These are phyloP conservation scores for Metschnikowia koreensis DNA, from an alignment of 805 yeast species.

Conservation along the genomic window DNA sequence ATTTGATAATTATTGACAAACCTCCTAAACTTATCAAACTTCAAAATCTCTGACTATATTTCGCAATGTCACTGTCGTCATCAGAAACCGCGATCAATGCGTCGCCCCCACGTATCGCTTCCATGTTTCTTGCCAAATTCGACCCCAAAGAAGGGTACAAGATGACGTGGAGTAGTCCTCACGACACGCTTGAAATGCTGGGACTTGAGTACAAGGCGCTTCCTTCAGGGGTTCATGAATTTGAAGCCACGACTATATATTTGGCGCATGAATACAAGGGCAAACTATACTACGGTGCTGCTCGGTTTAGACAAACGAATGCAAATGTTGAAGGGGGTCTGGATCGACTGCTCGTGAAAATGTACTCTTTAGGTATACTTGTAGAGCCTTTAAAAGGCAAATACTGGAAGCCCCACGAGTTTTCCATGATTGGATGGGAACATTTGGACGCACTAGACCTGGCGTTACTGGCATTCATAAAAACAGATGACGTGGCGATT, in stretches of 20 bases:
- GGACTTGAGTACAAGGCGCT: conserved; percentile 40
- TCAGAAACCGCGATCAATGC: conserved; percentile 7
- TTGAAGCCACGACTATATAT: conserved; percentile 27
- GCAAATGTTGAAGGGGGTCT: conserved; percentile 10
- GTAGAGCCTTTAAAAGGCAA: conserved; percentile 39
- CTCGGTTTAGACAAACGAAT: conserved; percentile 30
- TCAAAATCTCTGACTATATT: too few species aligned
- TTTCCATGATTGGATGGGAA: conserved; percentile 44
- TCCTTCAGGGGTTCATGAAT: conserved; percentile 43
- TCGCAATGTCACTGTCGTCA: conserved; percentile 10
- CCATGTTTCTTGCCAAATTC: conserved; percentile 36
- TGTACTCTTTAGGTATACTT: conserved; percentile 65
- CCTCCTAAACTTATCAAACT: too few species aligned
- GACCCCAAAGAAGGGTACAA: conserved; percentile 37
- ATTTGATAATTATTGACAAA: too few species aligned
- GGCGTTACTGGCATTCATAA: conserved; percentile 25
- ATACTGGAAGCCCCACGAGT: conserved; percentile 41
- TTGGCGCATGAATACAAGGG: conserved; percentile 27
- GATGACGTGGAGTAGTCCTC: conserved; percentile 34
- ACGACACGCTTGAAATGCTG: conserved; percentile 17
- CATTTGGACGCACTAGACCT: conserved; percentile 35
- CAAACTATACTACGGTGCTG: conserved; percentile 33
- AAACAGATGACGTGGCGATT: conserved; percentile 17
- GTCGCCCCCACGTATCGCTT: conserved; percentile 28
- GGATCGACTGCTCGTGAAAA: conserved; percentile 42